Base-by-base conservation (phyloP, 2,329 filamentous ascomycete species). In the Phyllosticta citrichinensis region DNA sequence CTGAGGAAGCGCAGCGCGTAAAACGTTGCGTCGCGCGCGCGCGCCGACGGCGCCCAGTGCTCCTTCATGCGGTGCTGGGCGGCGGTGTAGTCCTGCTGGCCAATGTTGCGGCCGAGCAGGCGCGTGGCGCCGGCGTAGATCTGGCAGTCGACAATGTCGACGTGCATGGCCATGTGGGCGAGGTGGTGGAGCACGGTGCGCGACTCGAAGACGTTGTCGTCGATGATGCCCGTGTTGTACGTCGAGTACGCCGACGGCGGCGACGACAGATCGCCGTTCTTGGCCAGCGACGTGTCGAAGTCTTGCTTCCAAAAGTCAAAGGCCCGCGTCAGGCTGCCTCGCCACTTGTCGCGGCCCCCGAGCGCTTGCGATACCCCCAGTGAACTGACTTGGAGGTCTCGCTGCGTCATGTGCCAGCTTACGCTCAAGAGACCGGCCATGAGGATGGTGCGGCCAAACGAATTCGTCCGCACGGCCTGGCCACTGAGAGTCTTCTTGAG, bases 151-250 rank as follows among this genome's bases (percentile, higher is more conserved):
- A 96, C 89, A 59, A 97, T 91, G 70, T 97, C 93, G 24, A 96
- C 91, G 70, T 97, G 91, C 83, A 96, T 96, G 2, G 91, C 91
- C 90, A 99, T 97, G 73, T 97, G 94, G 0, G 94, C 94, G 12
- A 99, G 79, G 68, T 96, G 91, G 70, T 97, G 92, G 53, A 97
- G 79, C 27, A 96, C 93, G 2, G 88, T 95, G 20, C 91, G 85
- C 64, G 88, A 91, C 71, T 97, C 91, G 67, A 94, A 93, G 30
- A 95, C 86, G 66, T 87, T 87, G 63, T 88, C 84, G 67, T 87
- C 85, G 52, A 79, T 76, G 62, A 66, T 22, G 33, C 67, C 67
- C 30, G 69, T 71, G 14, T 68, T 68, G 62, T 72, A 70, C 3
- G 65, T 62, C 22, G 22, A 22, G 60, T 73, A 70, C 2, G 70